These are phyloP conservation scores for Cercospora citrullina DNA, from an alignment of 2,329 filamentous ascomycete species.

Conservation along the genomic window DNA sequence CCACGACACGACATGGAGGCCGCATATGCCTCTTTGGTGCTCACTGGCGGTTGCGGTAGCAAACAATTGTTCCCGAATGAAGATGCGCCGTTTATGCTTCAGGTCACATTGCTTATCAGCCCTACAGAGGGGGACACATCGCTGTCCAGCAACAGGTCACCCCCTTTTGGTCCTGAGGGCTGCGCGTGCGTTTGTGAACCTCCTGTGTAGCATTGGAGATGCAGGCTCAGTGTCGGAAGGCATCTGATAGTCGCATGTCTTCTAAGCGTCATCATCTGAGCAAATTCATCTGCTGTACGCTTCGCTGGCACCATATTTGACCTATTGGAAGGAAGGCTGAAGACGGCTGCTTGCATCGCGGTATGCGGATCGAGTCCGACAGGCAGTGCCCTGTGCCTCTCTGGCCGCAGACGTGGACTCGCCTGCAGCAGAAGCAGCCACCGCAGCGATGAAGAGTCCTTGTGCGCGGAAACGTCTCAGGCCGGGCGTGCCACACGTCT, in stretches of 20 bases:
- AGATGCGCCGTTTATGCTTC: not conserved
- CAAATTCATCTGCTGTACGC: not conserved
- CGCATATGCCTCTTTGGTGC: not conserved
- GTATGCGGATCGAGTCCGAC: not conserved
- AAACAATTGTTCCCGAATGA: not conserved
- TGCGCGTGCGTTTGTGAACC: not conserved
- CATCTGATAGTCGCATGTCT: not conserved
- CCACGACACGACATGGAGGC: not conserved
- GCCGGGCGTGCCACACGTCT: not conserved
- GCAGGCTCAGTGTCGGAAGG: not conserved
- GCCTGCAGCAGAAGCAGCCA: not conserved
- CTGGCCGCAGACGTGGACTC: not conserved
- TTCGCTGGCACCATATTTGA: not conserved
- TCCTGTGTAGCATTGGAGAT: not conserved
- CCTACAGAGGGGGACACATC: not conserved
- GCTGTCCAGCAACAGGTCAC: not conserved
- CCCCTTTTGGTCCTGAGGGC: not conserved
- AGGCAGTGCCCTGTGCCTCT: not conserved
- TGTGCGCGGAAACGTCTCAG: not conserved
- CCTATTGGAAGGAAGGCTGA: not conserved
- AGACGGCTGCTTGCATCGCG: not conserved
- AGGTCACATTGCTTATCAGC: not conserved
- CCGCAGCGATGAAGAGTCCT: not conserved
- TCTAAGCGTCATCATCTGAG: not conserved
- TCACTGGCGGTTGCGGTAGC: not conserved